Percentiles rank a stretch among this genome's conserved stretches.
Evolutionary conservation across 768 basidiomycete genomes (phyloP).

Genomic region (Phylloporus sp.): DNA sequence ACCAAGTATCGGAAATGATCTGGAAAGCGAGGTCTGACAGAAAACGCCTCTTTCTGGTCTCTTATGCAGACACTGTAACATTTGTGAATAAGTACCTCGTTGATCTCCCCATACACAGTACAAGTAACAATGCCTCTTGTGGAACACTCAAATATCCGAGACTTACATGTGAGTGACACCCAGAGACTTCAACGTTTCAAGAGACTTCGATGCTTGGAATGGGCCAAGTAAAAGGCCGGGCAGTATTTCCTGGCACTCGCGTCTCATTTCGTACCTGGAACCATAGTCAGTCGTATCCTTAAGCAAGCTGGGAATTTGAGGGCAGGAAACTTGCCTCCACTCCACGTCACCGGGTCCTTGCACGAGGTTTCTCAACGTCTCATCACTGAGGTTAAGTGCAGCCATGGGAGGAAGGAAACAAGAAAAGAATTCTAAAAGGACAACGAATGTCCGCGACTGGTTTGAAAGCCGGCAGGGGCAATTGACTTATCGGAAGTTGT

Average conservation of each 20-base stretch:
- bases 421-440: neutral
- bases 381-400: slow-evolving; percentile 30
- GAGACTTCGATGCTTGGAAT: slow-evolving; percentile 82
- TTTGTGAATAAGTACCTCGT: neutral
- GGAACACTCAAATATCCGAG: neutral
- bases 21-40: slow-evolving; percentile 81
- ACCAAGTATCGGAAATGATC: slow-evolving; percentile 75
- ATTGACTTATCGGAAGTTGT: slow-evolving; percentile 15
- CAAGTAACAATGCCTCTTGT: neutral
- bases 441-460: neutral
- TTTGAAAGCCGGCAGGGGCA: slow-evolving; percentile 2
- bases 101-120: neutral
- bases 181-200: slow-evolving; percentile 61
- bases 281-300: slow-evolving; percentile 10
- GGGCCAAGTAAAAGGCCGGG: slow-evolving; percentile 82
- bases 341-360: slow-evolving; percentile 81
- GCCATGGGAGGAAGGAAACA: slow-evolving; percentile 9
- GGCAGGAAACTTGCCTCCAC: slow-evolving; percentile 57
- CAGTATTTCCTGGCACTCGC: slow-evolving; percentile 91
- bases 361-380: slow-evolving; percentile 55
- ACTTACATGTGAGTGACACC: slow-evolving; percentile 79
- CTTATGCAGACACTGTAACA: slow-evolving; percentile 75
- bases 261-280: slow-evolving; percentile 88
- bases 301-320: neutral
- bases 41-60: slow-evolving; percentile 86